Evolutionary conservation across 371 early-diverging fungal species (phyloP).

Genomic region (Mortierella sp.): DNA sequence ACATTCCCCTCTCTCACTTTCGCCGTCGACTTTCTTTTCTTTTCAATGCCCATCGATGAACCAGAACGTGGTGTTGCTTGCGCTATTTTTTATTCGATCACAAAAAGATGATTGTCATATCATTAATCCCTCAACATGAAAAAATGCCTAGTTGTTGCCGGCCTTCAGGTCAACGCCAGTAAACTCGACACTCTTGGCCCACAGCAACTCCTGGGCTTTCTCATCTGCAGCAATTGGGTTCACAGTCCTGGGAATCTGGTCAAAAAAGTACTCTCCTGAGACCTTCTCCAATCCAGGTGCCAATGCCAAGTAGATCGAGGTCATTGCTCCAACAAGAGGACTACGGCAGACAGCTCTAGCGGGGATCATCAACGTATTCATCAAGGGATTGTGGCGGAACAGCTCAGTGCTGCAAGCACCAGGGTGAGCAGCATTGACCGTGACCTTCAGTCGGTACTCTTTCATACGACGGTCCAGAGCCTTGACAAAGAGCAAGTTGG

Average conservation of each 20-base stretch:
- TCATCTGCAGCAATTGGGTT: constrained; percentile 30
- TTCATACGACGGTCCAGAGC: constrained; percentile 59
- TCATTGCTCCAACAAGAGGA: constrained; percentile 59
- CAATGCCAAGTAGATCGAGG: constrained; percentile 63
- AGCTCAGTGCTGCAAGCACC: constrained; percentile 65
- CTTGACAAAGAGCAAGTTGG: constrained; percentile 70
- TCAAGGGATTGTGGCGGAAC: constrained; percentile 39
- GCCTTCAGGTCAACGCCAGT: constrained; percentile 33
- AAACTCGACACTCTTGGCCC: constrained; percentile 46
- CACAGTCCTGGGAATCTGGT: constrained; percentile 34
- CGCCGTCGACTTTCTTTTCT: too few species aligned
- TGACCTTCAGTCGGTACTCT: constrained; percentile 39
- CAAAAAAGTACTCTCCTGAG: constrained; percentile 60
- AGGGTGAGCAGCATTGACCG: constrained; percentile 67
- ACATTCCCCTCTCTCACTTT: too few species aligned
- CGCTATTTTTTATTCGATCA: too few species aligned
- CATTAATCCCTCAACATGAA: too few species aligned
- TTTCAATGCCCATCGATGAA: too few species aligned
- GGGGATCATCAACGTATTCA: constrained; percentile 33
- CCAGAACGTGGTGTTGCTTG: too few species aligned
- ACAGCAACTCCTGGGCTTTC: constrained; percentile 38
- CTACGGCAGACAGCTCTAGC: constrained; percentile 27
- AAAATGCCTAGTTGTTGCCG: neutral
- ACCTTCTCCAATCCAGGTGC: constrained; percentile 57
- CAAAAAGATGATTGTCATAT: too few species aligned